Evolutionary conservation across 148 eudicot species (phyloP).

Genomic region (Beta vulgaris): DNA sequence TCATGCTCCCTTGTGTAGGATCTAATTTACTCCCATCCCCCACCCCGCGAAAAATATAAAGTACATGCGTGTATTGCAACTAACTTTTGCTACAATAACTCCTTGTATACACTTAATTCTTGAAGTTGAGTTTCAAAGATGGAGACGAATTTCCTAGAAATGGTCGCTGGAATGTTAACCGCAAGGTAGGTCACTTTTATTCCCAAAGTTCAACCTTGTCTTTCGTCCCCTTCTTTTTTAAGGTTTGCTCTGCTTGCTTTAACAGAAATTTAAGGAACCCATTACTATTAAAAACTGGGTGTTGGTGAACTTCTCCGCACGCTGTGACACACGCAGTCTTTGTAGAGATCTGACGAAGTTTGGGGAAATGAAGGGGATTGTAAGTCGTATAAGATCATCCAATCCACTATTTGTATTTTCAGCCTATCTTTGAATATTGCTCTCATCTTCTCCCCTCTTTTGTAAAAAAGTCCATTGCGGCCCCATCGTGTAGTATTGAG

Average conservation of each 20-base stretch:
- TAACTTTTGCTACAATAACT: no score
- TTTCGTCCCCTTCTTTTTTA: no score
- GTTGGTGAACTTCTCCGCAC: constrained; percentile 36
- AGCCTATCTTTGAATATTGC: neutral
- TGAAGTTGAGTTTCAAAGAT: constrained; percentile 5
- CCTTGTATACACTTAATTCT: neutral
- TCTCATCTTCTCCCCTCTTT: neutral
- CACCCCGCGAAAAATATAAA: neutral
- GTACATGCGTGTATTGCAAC: neutral
- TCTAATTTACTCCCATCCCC: neutral
- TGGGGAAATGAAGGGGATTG: constrained; percentile 31
- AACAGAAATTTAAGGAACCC: constrained; percentile 31
- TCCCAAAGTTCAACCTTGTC: neutral
- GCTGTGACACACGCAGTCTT: constrained; percentile 25
- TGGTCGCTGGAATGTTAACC: constrained; percentile 7
- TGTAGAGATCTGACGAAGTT: constrained; percentile 20
- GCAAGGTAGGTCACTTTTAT: neutral
- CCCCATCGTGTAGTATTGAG: constrained; percentile 27
- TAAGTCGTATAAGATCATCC: constrained; percentile 11
- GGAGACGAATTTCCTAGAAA: constrained; percentile 13
- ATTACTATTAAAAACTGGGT: constrained; percentile 26
- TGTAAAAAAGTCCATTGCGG: constrained; percentile 1
- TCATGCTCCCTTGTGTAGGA: no score
- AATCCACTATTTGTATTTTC: no score
- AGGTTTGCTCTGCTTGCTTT: neutral